Base-by-base conservation (phyloP, 75 land plant genomes). In the Sequoiadendron giganteum region DNA sequence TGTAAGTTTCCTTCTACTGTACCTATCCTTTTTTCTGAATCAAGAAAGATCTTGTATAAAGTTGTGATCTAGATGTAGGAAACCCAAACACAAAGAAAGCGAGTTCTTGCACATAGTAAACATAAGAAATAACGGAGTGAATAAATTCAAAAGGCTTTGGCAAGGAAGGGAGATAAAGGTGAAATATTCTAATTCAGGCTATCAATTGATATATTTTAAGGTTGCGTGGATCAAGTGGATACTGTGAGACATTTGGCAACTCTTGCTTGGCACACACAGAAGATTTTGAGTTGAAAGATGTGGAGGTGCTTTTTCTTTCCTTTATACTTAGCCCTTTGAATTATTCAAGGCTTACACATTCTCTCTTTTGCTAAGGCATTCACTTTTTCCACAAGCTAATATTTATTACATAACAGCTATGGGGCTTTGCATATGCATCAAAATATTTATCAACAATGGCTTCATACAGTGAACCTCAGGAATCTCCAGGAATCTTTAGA, bases 371-470 rank as follows among this genome's bases (percentile, higher is more conserved):
- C 49, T n/a, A 83, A 42, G 32, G 25, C 21, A 78, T 78, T 78
- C 81, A 19, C 43, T 39, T 19, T 79, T 65, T 25, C 30, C n/a
- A 65, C 70, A 25, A 7, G 70, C n/a, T 25, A 84, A 84, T 84
- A 84, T 49, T 28, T 87, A 5, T 65, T 65, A 25, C 19, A 76
- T 90, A 90, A 52, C 94, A 96, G 97, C 91, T 96, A 8, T 96
- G 97, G 97, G 97, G 95, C 85, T 96, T 96, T 88, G 93, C 90
- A 25, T 93, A 96, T 85, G 91, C 92, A 70, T 96, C 97, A 55
- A 92, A 93, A 48, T 96, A 91, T 42, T 91, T 92, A 11, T 95
- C 94, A 79, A 84, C 88, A 32, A 21, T 88, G 73, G 83, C 90
- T 58, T 85, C 89, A 43, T 91, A 79, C 85, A 34, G 38, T 32